Base-by-base conservation (phyloP, 805 yeast species). In the Saccharomyces eubayanus region DNA sequence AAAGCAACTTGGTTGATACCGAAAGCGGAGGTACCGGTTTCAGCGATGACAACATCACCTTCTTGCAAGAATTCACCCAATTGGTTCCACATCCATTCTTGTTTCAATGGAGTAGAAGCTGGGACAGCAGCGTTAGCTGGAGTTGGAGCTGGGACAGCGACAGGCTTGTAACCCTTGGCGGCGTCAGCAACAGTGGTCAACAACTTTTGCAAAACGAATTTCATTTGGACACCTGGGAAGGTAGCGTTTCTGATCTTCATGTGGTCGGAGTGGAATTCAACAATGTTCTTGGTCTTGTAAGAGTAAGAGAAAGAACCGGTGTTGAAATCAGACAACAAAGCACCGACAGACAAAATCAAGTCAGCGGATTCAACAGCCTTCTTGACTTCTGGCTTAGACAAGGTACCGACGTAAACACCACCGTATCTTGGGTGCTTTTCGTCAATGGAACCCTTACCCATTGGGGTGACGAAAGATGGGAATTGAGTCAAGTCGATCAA, bases 401-500 rank as follows among this genome's bases (percentile, higher is more conserved):
- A 74, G n/a, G 86, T 77, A 63, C 96, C 96, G 55, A 87, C 87
- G 69, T 88, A 88, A 54, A 85, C 89, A 72, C 96, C 96, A 61
- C 89, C 89, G 72, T 81, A 88, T 72, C 88, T 75, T 58, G 82
- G 80, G 69, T 82, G 78, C 57, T 77, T 77, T 73, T 88, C 96
- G 71, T 85, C 83, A 62, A 87, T 81, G 28, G 82, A 76, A 56
- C 89, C 85, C 72, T 88, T 88, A 72, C 96, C 96, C 94, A 88
- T 87, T 63, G 96, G 96, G 52, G 96, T 89, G 53, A 85, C 85
- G 71, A 82, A 88, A 49, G 85, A 84, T 48, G 94, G 92, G 82
- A 83, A 87, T 69, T 85, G 82, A 50, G 95, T 86, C 55, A 74
- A 68, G 53, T 80, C 79, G 50, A 85, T 84, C 67, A 88, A 77